Percentiles rank a stretch among this genome's conserved stretches.
Conservation (phyloP, 73 alveolate genomes). For the Paramecium sexaurelia region DNA sequence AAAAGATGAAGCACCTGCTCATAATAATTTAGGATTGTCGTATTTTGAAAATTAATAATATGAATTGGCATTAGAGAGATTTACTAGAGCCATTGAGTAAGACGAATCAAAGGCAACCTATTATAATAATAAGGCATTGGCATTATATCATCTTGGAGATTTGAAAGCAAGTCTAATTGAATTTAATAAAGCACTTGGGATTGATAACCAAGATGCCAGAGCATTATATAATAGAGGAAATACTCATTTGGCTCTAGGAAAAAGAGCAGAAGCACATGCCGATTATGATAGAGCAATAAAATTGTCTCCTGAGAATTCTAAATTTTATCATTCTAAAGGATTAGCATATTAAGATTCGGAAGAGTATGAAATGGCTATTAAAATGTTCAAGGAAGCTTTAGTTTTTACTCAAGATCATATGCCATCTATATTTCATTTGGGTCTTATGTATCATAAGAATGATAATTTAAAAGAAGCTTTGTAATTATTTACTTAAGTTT, state of each 20-base stretch:
- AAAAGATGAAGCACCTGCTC: conserved; percentile 85
- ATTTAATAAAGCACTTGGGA: conserved; percentile 83
- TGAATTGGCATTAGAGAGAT: conserved; percentile 82
- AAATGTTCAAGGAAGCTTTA: conserved; percentile 83
- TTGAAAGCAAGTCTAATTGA: conserved; percentile 78
- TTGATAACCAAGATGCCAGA: conserved; percentile 79
- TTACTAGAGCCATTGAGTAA: conserved; percentile 79
- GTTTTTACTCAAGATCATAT: conserved; percentile 69
- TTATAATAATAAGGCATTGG: conserved; percentile 82
- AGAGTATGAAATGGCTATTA: conserved; percentile 78
- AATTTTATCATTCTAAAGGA: conserved; percentile 89
- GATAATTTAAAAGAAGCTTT: conserved; percentile 83
- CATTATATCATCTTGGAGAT: conserved; percentile 78
- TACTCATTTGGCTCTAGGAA: conserved; percentile 74
- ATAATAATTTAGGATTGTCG: conserved; percentile 86
- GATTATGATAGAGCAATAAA: conserved; percentile 87
- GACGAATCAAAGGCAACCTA: conserved; percentile 79
- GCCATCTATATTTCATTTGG: conserved; percentile 83
- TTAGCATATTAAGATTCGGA: conserved; percentile 83
- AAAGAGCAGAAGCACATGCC: conserved; percentile 78
- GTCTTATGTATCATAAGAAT: conserved; percentile 79
- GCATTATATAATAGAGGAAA: conserved; percentile 88
- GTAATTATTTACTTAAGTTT: conserved; percentile 76
- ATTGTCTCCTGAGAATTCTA: conserved; percentile 78
- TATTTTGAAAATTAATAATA: conserved; percentile 79